A percentile compares a stretch with the other conserved stretches of the same genome.
phyloP scores from a whole-genome alignment of 257 asterid genomes.

The Solanum peruvianum region DNA sequence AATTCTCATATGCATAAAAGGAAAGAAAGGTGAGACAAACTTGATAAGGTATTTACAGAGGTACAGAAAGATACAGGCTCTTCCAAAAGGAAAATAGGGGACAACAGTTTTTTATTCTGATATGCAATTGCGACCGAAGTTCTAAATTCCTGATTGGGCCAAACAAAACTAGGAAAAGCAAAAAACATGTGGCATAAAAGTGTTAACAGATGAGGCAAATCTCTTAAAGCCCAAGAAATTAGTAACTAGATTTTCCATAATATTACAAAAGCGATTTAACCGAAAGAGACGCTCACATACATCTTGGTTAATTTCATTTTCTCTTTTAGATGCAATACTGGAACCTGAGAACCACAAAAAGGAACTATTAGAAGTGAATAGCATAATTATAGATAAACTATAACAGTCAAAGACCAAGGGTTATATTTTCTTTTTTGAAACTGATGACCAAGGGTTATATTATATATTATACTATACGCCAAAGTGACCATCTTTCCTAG shows the following conservation, averaged over 20 bases:
- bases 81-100: not conserved
- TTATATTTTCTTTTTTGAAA: not conserved
- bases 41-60: not conserved
- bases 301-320: not conserved
- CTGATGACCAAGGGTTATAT: not conserved
- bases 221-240: not conserved
- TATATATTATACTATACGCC: not conserved
- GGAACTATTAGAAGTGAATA: not conserved
- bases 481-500: not conserved
- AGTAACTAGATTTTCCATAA: not conserved
- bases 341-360: conserved; percentile 1
- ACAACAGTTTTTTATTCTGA: not conserved
- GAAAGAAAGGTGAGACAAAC: not conserved
- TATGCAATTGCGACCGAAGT: not conserved
- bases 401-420: not conserved
- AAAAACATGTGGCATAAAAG: not conserved
- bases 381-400: not conserved
- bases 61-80: not conserved
- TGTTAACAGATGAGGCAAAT: not conserved
- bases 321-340: not conserved
- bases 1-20: not conserved
- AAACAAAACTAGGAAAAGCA: not conserved
- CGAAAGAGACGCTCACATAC: not conserved
- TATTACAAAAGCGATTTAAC: not conserved
- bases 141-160: not conserved